Base-by-base conservation (phyloP, 2,329 filamentous ascomycete species). In the Gremmenia infestans region DNA sequence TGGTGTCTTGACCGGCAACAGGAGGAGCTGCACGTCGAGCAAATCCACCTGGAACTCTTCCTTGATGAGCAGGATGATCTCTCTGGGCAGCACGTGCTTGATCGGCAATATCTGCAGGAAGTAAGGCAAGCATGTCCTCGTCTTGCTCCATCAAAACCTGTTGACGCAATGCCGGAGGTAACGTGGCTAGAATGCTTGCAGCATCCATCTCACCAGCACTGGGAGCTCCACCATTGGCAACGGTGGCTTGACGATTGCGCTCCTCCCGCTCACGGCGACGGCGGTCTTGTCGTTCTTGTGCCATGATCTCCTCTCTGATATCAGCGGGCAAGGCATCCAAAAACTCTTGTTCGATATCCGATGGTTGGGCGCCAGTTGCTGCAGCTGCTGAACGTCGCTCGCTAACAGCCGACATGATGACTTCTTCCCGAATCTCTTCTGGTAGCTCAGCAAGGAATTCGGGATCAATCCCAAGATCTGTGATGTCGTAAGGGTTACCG, bases 401-500 rank as follows among this genome's bases (percentile, higher is more conserved):
- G 52, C 89, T 91, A 60, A 96, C 82, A 57, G 96, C 91, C 60
- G 92, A 86, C 71, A 95, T 91, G 62, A 99, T 89, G 49, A 99
- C 94, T 70, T 99, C 94, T 71, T 97, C 93, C 47, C 94, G 83
- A 68, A 97, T 86, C 59, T 99, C 95, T 65, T 99, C 94, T 0
- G 94, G 94, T n/a, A 99, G 76, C n/a, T 93, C 95, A 57, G 94
- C 90, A 6, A 99, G 82, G 72, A 97, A 99, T 55, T 96, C 92
- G 15, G 88, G 83, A 69, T 99, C 94, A 65, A 99, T 97, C 49
- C 93, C 92, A 59, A 99, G 80, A 58, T 90, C 89, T 0, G 94
- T 99, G 49, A 99, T 94, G 70, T 99, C 94, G 52, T 96, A 83
- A 66, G 94, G 86, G 60, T 89, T 88, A 25, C 92, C 93, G 58